A percentile compares a stretch with the other conserved stretches of the same genome.
Conservation (phyloP, 768 basidiomycete species). For the Podaxis pistillaris region DNA sequence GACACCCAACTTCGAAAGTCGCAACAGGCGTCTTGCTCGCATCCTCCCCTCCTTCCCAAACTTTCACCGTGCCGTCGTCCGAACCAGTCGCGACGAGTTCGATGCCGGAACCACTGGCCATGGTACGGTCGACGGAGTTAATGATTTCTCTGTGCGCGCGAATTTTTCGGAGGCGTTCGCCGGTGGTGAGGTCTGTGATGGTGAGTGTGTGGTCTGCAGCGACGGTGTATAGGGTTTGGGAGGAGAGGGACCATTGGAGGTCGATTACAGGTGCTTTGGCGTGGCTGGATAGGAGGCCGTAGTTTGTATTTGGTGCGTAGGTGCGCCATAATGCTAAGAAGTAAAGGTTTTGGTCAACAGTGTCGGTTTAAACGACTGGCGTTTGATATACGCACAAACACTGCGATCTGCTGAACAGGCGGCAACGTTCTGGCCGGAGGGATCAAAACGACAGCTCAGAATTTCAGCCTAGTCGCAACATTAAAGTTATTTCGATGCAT, state of each 20-base stretch:
- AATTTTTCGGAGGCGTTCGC: conserved; percentile 76
- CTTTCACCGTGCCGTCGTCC: conserved; percentile 88
- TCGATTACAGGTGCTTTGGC: conserved; percentile 93
- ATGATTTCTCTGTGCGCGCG: conserved; percentile 90
- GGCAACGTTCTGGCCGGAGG: conserved; percentile 90
- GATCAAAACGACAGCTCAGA: conserved; percentile 89
- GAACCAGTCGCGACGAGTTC: conserved; percentile 87
- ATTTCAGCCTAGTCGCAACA: conserved; percentile 54
- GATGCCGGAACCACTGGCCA: conserved; percentile 78
- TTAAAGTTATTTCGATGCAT: background rate
- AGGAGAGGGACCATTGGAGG: conserved; percentile 84
- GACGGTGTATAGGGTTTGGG: conserved; percentile 74
- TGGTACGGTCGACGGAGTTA: conserved; percentile 84
- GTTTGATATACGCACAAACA: conserved; percentile 63
- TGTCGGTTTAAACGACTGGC: background rate
- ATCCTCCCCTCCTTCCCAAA: conserved; percentile 90
- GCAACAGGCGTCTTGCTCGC: conserved; percentile 70
- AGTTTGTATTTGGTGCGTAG: conserved; percentile 91
- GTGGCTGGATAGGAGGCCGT: conserved; percentile 76
- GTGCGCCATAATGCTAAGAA: conserved; percentile 82
- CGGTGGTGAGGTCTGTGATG: conserved; percentile 79
- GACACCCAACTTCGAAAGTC: conserved; percentile 82
- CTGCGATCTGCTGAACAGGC: conserved; percentile 88
- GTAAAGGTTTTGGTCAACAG: background rate
- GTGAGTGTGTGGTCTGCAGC: conserved; percentile 86